A percentile compares a stretch with the other conserved stretches of the same genome.
These are phyloP conservation scores for Larix sibirica DNA, from an alignment of 83 land plant genomes.

Conservation along the genomic window DNA sequence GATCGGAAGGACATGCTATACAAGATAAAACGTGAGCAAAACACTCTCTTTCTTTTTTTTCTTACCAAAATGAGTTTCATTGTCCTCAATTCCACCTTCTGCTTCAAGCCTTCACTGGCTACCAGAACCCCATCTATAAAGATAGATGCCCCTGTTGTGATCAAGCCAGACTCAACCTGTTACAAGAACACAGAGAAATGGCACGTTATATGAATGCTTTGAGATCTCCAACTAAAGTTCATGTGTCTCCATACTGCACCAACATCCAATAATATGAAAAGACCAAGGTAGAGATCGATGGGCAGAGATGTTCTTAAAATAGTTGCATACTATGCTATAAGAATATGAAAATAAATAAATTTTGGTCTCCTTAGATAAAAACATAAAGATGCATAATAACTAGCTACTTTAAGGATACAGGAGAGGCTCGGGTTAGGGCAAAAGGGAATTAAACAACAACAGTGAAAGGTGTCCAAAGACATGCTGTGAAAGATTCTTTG, in stretches of 20 bases:
- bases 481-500: background rate
- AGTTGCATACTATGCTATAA: background rate
- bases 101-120: slow-evolving; percentile 88
- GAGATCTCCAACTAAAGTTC: background rate
- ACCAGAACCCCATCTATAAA: slow-evolving; percentile 72
- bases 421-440: background rate
- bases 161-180: slow-evolving; percentile 75
- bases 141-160: slow-evolving; percentile 90
- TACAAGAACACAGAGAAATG: background rate
- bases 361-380: background rate
- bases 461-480: background rate
- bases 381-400: background rate
- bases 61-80: slow-evolving; percentile 67
- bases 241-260: background rate
- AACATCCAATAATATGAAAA: background rate
- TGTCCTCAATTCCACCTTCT: slow-evolving; percentile 87
- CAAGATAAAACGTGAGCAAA: slow-evolving; percentile 9
- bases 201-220: background rate
- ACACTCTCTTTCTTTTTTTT: background rate
- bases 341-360: background rate
- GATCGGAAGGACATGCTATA: background rate
- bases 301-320: background rate
- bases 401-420: background rate
- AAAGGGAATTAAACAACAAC: background rate
- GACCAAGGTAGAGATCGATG: background rate